A percentile compares a stretch with the other conserved stretches of the same genome.
These are phyloP conservation scores for Diaporthe helianthi DNA, from an alignment of 2,329 filamentous ascomycete genomes.

Conservation along the genomic window DNA sequence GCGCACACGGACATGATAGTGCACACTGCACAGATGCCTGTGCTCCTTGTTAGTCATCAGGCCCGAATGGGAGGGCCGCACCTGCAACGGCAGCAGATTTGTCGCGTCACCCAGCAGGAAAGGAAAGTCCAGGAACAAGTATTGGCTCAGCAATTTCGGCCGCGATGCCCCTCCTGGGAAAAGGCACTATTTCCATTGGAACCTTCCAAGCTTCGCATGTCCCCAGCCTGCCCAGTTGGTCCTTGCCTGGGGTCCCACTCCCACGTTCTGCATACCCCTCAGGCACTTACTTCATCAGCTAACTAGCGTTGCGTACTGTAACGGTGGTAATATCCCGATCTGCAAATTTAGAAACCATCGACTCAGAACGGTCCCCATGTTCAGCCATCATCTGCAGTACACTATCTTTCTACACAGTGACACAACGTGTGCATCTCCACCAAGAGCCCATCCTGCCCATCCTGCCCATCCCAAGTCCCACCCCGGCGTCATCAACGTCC, in stretches of 20 bases:
- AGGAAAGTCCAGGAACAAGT: background rate
- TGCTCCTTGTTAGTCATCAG: conserved; percentile 24
- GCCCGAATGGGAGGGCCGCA: too few relatives aligned
- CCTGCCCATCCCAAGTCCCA: background rate
- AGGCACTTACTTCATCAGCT: conserved; percentile 4
- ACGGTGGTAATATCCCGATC: conserved; percentile 19
- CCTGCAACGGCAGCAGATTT: background rate
- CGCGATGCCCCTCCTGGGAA: conserved; percentile 18
- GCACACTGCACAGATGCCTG: background rate
- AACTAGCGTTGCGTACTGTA: conserved; percentile 11
- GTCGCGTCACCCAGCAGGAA: too few relatives aligned
- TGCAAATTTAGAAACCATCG: conserved; percentile 25
- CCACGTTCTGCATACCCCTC: conserved; percentile 20
- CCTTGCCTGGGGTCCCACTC: background rate
- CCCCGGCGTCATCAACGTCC: conserved; percentile 7
- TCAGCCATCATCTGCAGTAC: too few relatives aligned
- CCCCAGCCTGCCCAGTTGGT: background rate
- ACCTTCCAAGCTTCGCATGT: conserved; percentile 4
- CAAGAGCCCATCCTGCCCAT: background rate
- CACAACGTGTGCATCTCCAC: conserved; percentile 9
- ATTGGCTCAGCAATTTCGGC: conserved; percentile 25
- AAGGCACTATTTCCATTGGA: background rate
- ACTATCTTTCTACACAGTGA: too few relatives aligned
- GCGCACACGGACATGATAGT: background rate
- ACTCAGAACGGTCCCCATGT: conserved; percentile 14